These are phyloP conservation scores for Pseudozyma tsukubaensis DNA, from an alignment of 1,284 basidiomycete species.

Conservation along the genomic window DNA sequence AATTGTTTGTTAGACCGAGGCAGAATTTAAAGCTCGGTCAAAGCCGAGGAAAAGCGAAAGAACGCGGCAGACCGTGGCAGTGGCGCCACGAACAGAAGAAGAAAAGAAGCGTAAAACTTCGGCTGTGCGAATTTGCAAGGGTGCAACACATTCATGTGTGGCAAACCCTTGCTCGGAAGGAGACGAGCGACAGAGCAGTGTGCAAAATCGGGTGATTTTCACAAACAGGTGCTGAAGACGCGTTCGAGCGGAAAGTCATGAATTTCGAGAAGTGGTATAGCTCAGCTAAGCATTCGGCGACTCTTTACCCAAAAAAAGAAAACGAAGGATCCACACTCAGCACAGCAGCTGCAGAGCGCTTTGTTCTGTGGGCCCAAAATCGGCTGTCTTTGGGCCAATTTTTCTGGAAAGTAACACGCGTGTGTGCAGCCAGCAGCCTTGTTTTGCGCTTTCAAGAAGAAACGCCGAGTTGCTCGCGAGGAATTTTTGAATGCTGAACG, in stretches of 20 bases:
- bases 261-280: background rate
- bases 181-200: background rate
- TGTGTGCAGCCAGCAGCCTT: slow-evolving; percentile 4
- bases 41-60: background rate
- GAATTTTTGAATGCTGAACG: slow-evolving; percentile 2
- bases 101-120: too few relatives aligned
- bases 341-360: background rate
- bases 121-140: slow-evolving; percentile 4
- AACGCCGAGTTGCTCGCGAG: slow-evolving; percentile 1
- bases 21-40: slow-evolving; percentile 4
- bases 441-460: background rate
- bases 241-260: background rate
- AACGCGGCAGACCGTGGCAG: too few relatives aligned
- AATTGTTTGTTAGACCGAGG: slow-evolving; percentile 19
- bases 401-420: slow-evolving; percentile 28
- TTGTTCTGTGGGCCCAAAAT: background rate
- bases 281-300: slow-evolving; percentile 26
- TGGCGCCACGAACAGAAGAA: slow-evolving; percentile 9
- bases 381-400: too few relatives aligned
- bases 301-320: slow-evolving; percentile 7
- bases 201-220: slow-evolving; percentile 32
- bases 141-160: slow-evolving; percentile 5
- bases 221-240: background rate
- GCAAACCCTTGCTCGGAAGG: background rate
- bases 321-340: slow-evolving; percentile 1